phyloP scores from a whole-genome alignment of 1,139 yeast species.

The Kodamaea ohmeri region DNA sequence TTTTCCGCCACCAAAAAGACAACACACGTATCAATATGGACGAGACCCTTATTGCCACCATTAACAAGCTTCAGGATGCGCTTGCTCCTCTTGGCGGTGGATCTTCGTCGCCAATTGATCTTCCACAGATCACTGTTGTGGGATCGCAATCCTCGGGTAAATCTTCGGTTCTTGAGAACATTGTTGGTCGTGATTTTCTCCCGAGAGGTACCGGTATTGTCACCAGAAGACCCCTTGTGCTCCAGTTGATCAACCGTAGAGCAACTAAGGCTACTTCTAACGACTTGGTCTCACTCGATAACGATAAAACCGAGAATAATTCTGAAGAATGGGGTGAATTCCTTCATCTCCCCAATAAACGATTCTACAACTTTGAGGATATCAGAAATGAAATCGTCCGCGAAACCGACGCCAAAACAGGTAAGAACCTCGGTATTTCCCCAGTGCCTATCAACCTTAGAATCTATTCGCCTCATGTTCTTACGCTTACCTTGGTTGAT shows the following conservation, averaged over 20 bases:
- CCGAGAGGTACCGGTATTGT: slow-evolving; percentile 85
- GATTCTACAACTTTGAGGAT: slow-evolving; percentile 85
- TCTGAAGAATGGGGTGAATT: slow-evolving; percentile 98
- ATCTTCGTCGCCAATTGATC: slow-evolving; percentile 77
- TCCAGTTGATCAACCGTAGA: slow-evolving; percentile 69
- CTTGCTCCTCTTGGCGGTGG: slow-evolving; percentile 92
- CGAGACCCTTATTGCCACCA: slow-evolving; percentile 83
- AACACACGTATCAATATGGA: slow-evolving; percentile 54
- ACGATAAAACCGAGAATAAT: slow-evolving; percentile 57
- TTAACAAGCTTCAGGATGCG: slow-evolving; percentile 91
- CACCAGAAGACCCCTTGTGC: slow-evolving; percentile 74
- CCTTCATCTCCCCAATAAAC: slow-evolving; percentile 86
- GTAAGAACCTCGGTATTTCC: slow-evolving; percentile 88
- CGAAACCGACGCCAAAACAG: slow-evolving; percentile 93
- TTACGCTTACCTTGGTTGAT: slow-evolving; percentile 93
- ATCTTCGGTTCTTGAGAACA: slow-evolving; percentile 72
- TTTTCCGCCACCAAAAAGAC: slow-evolving; percentile 7
- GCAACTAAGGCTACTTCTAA: slow-evolving; percentile 32
- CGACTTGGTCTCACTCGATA: slow-evolving; percentile 11
- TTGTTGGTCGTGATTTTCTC: slow-evolving; percentile 73
- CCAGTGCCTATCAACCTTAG: slow-evolving; percentile 90
- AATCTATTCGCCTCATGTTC: slow-evolving; percentile 92
- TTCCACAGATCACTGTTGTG: slow-evolving; percentile 73
- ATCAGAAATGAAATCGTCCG: slow-evolving; percentile 87
- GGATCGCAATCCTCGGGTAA: slow-evolving; percentile 82